A percentile compares a stretch with the other conserved stretches of the same genome.
Evolutionary conservation across 2,329 filamentous ascomycete genomes (phyloP).

Genomic region (Ceratocystis alfenasii): DNA sequence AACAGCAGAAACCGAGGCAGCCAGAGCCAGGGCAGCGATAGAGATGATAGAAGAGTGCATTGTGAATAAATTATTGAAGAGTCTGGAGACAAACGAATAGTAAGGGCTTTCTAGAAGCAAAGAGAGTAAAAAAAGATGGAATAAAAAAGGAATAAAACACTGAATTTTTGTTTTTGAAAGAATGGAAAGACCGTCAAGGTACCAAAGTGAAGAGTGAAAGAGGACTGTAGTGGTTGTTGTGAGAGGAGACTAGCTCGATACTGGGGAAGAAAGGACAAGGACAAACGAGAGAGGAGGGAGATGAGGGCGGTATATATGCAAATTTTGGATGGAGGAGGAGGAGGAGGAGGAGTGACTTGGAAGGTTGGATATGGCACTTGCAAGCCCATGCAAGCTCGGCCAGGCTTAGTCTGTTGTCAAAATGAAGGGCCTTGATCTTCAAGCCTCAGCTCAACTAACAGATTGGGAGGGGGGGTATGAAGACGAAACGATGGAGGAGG

Average conservation of each 20-base stretch:
- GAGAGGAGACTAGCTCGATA: constrained; percentile 20
- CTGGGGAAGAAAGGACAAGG: constrained; percentile 14
- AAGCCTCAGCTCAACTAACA: too few species aligned
- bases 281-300: background rate
- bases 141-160: constrained; percentile 4
- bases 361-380: background rate
- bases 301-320: constrained; percentile 15
- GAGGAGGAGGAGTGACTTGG: background rate
- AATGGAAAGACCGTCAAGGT: constrained; percentile 19
- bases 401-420: too few species aligned
- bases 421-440: too few species aligned
- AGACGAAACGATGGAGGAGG: background rate
- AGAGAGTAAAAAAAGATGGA: background rate
- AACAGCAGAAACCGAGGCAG: constrained; percentile 14
- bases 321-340: background rate
- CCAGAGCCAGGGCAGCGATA: constrained; percentile 15
- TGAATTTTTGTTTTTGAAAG: background rate
- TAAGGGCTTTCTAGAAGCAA: background rate
- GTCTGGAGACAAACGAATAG: background rate
- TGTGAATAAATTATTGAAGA: constrained; percentile 6
- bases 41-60: constrained; percentile 20
- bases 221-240: constrained; percentile 10
- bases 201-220: constrained; percentile 15
- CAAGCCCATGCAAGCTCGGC: background rate
- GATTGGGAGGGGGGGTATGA: too few species aligned